Evolutionary conservation across 805 yeast species (phyloP).

Genomic region (Spathaspora passalidarum): DNA sequence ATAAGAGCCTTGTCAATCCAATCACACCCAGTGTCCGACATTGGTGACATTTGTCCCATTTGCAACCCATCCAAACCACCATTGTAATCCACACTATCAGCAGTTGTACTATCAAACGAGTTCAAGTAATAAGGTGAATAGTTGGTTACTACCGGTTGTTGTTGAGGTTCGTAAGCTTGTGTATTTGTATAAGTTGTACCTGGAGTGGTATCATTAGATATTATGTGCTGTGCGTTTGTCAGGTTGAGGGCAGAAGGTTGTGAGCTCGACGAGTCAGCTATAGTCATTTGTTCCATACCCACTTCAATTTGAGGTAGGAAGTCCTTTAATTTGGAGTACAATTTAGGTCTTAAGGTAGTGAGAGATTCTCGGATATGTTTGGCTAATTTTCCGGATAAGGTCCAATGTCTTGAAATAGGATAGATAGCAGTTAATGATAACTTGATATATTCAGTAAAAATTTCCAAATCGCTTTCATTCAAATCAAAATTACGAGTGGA

Average conservation of each 20-base stretch:
- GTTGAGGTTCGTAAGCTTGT: not conserved
- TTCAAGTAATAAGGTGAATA: not conserved
- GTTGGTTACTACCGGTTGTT: not conserved
- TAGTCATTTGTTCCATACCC: slow-evolving; percentile 7
- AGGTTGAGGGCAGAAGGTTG: not conserved
- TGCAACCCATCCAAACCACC: slow-evolving; percentile 7
- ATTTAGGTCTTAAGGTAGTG: slow-evolving; percentile 38
- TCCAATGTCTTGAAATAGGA: slow-evolving; percentile 52
- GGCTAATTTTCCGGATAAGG: slow-evolving; percentile 44
- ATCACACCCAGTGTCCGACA: slow-evolving; percentile 53
- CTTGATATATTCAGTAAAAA: slow-evolving; percentile 47
- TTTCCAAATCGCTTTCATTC: slow-evolving; percentile 35
- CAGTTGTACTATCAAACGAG: not conserved
- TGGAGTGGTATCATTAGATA: not conserved
- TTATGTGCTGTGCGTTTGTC: not conserved
- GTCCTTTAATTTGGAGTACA: slow-evolving; percentile 34
- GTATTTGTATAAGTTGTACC: not conserved
- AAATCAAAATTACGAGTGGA: slow-evolving; percentile 16
- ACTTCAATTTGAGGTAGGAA: slow-evolving; percentile 22
- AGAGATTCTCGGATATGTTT: slow-evolving; percentile 47
- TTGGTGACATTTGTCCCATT: slow-evolving; percentile 11
- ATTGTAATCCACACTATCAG: not conserved
- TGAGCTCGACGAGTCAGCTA: not conserved
- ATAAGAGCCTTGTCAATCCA: slow-evolving; percentile 47
- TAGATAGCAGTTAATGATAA: slow-evolving; percentile 47